A percentile compares a stretch with the other conserved stretches of the same genome.
These are phyloP conservation scores for Penicillium mononematosum DNA, from an alignment of 495 filamentous ascomycete genomes.

Conservation along the genomic window DNA sequence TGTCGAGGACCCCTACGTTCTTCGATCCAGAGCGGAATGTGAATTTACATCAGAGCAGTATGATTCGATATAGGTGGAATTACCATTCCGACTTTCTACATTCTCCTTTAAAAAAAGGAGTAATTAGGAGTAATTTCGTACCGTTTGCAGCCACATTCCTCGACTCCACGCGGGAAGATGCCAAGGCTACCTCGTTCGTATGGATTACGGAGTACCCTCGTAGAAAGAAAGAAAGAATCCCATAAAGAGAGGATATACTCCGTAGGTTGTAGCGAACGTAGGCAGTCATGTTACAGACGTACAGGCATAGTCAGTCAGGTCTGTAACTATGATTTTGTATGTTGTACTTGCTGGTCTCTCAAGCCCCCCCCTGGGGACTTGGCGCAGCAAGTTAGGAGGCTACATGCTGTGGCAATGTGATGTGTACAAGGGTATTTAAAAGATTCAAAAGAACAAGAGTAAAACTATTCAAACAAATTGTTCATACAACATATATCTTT, in stretches of 20 bases:
- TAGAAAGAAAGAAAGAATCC: neutral
- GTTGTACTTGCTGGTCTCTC: neutral
- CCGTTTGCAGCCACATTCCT: constrained; percentile 19
- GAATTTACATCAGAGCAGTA: constrained; percentile 2
- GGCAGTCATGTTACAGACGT: neutral
- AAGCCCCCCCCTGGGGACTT: constrained; percentile 14
- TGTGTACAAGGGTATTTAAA: neutral
- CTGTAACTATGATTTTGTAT: neutral
- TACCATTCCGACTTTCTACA: neutral
- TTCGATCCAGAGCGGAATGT: constrained; percentile 13
- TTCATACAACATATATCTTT: neutral
- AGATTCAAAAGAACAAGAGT: too few relatives aligned
- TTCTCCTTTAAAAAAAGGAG: neutral
- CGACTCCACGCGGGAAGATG: constrained; percentile 21
- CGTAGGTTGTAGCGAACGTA: too few relatives aligned
- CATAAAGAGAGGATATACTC: neutral
- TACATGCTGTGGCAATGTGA: constrained; percentile 2
- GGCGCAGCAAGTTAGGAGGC: constrained; percentile 11
- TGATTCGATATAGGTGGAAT: neutral
- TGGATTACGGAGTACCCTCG: neutral
- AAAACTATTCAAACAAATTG: neutral
- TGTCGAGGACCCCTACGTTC: constrained; percentile 7
- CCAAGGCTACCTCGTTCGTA: constrained; percentile 12
- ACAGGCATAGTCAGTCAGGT: constrained; percentile 3
- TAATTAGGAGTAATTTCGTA: neutral